These are phyloP conservation scores for Wickerhamiella azyma DNA, from an alignment of 805 yeast species.

Conservation along the genomic window DNA sequence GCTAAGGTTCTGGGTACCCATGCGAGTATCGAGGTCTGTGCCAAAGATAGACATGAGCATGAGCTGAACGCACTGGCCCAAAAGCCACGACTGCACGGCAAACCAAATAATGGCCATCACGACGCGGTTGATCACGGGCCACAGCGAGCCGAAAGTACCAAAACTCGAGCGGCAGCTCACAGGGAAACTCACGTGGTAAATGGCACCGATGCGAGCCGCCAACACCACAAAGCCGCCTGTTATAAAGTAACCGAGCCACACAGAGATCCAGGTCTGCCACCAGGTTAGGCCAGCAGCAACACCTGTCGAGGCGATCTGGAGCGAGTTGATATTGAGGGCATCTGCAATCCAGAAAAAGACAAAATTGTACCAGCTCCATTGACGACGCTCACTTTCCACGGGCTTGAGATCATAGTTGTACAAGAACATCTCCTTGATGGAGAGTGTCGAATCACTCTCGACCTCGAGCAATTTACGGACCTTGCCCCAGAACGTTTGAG, in stretches of 20 bases:
- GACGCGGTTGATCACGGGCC: constrained; percentile 83
- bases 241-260: constrained; percentile 72
- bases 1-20: constrained; percentile 40
- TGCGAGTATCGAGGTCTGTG: constrained; percentile 23
- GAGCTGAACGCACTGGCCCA: constrained; percentile 67
- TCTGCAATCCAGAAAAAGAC: constrained; percentile 81
- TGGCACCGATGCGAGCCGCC: constrained; percentile 68
- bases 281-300: constrained; percentile 63
- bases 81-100: constrained; percentile 73
- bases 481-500: background rate
- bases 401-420: constrained; percentile 55
- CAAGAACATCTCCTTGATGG: constrained; percentile 50
- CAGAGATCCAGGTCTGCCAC: constrained; percentile 88
- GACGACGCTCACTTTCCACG: constrained; percentile 39
- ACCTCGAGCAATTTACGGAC: constrained; percentile 18
- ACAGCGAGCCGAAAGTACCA: constrained; percentile 74
- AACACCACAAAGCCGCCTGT: constrained; percentile 56
- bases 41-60: constrained; percentile 62
- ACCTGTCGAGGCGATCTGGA: constrained; percentile 86
- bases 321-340: constrained; percentile 77
- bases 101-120: constrained; percentile 84
- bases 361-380: constrained; percentile 75
- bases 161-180: constrained; percentile 69
- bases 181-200: constrained; percentile 75
- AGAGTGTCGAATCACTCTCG: constrained; percentile 28